Evolutionary conservation across 306 rosid genomes (phyloP).

Genomic region (Quercus glauca): DNA sequence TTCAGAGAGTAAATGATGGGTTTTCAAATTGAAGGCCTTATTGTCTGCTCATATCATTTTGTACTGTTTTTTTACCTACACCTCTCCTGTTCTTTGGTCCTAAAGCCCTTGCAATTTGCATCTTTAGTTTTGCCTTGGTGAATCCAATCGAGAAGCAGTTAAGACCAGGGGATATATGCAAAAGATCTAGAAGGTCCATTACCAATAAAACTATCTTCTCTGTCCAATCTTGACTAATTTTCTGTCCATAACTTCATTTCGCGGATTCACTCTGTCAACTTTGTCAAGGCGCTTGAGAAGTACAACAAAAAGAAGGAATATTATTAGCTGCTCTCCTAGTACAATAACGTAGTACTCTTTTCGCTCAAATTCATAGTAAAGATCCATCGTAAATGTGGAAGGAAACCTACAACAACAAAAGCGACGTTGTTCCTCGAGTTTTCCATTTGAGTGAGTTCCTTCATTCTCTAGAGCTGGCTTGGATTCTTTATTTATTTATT

Average conservation of each 20-base stretch:
- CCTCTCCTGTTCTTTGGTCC: slow-evolving; percentile 30
- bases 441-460: too few species aligned
- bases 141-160: not conserved
- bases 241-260: slow-evolving; percentile 18
- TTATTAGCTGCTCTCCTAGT: too few species aligned
- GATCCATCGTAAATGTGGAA: too few species aligned
- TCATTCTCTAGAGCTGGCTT: too few species aligned
- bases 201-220: slow-evolving; percentile 13
- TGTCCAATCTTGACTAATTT: slow-evolving; percentile 29
- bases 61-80: slow-evolving; percentile 27
- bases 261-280: too few species aligned
- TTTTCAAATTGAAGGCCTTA: slow-evolving; percentile 31
- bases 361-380: too few species aligned
- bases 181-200: slow-evolving; percentile 20
- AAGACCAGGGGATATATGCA: slow-evolving; percentile 44
- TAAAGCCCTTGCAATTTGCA: slow-evolving; percentile 26
- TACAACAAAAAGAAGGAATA: too few species aligned
- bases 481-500: too few species aligned
- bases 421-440: too few species aligned
- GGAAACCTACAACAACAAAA: too few species aligned
- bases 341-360: too few species aligned
- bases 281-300: too few species aligned
- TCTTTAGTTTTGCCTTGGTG: slow-evolving; percentile 13
- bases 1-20: slow-evolving; percentile 16
- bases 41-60: slow-evolving; percentile 18